Evolutionary conservation across 1,284 basidiomycete species (phyloP).

Genomic region (Ceratobasidium sp.): DNA sequence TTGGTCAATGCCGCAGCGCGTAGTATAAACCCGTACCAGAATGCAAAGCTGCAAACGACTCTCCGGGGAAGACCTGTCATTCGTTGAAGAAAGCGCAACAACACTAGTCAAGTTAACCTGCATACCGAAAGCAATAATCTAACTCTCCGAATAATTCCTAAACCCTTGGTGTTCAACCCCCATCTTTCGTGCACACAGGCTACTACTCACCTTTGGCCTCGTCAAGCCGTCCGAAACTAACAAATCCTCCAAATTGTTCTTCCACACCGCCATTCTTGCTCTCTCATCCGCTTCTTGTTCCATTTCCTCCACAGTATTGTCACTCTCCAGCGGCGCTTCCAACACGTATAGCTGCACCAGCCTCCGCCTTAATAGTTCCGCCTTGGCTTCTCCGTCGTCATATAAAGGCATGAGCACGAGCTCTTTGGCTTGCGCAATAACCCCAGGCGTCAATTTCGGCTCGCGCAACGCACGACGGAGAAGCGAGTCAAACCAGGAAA

Average conservation of each 20-base stretch:
- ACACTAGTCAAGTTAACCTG: background rate
- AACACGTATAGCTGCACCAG: conserved; percentile 75
- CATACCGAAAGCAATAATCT: conserved; percentile 60
- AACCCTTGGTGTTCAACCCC: conserved; percentile 41
- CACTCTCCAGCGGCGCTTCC: conserved; percentile 73
- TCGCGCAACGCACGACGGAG: conserved; percentile 76
- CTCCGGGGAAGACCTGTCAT: conserved; percentile 28
- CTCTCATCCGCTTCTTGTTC: conserved; percentile 66
- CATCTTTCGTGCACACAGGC: background rate
- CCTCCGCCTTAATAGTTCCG: conserved; percentile 67
- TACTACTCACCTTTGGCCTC: conserved; percentile 63
- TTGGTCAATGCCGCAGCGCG: background rate
- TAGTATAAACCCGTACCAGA: conserved; percentile 7
- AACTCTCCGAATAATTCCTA: conserved; percentile 62
- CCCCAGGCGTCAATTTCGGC: conserved; percentile 64
- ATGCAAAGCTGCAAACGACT: conserved; percentile 42
- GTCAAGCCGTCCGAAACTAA: conserved; percentile 67
- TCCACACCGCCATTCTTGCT: conserved; percentile 68
- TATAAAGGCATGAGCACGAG: conserved; percentile 68
- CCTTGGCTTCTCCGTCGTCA: conserved; percentile 57
- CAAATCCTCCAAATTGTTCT: conserved; percentile 74
- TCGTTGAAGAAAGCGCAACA: background rate
- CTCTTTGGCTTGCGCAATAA: conserved; percentile 71
- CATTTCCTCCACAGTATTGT: conserved; percentile 75
- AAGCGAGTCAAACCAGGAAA: conserved; percentile 79